phyloP scores from a whole-genome alignment of 306 rosid genomes.

The Prunus mongolica region DNA sequence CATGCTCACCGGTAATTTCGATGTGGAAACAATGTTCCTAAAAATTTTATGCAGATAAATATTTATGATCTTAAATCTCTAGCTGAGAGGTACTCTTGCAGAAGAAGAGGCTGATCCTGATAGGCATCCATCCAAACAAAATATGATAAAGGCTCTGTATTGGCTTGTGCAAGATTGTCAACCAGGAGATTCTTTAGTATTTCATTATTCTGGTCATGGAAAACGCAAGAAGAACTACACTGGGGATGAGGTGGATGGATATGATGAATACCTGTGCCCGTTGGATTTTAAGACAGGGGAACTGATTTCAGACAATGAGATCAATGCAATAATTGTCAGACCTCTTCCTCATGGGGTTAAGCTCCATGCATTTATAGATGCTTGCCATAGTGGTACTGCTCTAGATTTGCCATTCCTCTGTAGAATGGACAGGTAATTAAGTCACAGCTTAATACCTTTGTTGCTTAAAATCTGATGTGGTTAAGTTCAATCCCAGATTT shows the following conservation, averaged over 20 bases:
- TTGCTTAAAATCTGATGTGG: not conserved
- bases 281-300: conserved; percentile 34
- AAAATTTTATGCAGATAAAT: not conserved
- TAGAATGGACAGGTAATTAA: conserved; percentile 34
- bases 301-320: conserved; percentile 47
- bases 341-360: conserved; percentile 45
- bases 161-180: conserved; percentile 49
- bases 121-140: conserved; percentile 33
- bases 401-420: conserved; percentile 45
- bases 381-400: conserved; percentile 52
- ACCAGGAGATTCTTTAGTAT: conserved; percentile 48
- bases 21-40: not conserved
- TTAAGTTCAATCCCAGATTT: not conserved
- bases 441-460: not conserved
- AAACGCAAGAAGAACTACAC: conserved; percentile 34
- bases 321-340: conserved; percentile 39
- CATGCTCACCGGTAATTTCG: conserved; percentile 40
- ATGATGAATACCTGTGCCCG: conserved; percentile 45
- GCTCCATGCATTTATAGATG: conserved; percentile 49
- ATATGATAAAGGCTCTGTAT: conserved; percentile 38
- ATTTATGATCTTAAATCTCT: not conserved
- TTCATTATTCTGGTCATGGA: conserved; percentile 55
- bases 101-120: conserved; percentile 45
- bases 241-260: conserved; percentile 49
- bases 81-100: conserved; percentile 9